Base-by-base conservation (phyloP, 148 eudicot species). In the Arbutus unedo region DNA sequence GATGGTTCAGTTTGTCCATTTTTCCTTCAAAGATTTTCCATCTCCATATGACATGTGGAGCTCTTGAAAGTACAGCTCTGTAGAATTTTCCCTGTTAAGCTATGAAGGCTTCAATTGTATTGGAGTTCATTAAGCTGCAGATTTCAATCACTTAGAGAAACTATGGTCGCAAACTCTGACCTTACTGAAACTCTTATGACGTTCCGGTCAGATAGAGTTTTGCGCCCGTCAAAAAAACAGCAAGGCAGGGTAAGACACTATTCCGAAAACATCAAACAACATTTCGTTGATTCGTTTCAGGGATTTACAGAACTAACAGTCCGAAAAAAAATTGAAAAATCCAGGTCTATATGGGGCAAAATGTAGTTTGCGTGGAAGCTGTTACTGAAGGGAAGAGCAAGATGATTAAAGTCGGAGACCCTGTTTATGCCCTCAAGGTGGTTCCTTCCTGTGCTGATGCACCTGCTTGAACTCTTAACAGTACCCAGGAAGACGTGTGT, bases 321-420 rank as follows among this genome's bases (percentile, higher is more conserved):
- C 68, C 14, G 21, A 13, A 5, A 6, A n/a, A n/a, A n/a, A n/a
- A n/a, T 64, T 31, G 38, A 31, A 31, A 31, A 31, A 31, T 74
- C 4, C 19, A 96, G 98, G 94, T 93, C 47, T 94, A 91, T 85
- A 89, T 94, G 77, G 99, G 99, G 53, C 98, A 96, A 84, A 89
- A 91, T 85, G 43, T 94, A 84, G 93, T 96, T 8, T 96, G 98
- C 81, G 84, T 84, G 56, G 95, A 94, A 10, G 84, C 89, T 75
- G 81, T 79, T 71, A 59, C 84, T 81, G 88, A 79, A 74, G 93
- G 88, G 74, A 86, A 80, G 73, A 89, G 88, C 56, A 88, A 85
- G 89, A 81, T 81, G 44, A 62, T 95, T 47, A 90, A 82, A 79
- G 90, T 95, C n/a, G 98, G 98, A 31, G 96, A 95, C 88, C 93